Base-by-base conservation (phyloP, 352 stramenopile species). In the Pythium insidiosum region DNA sequence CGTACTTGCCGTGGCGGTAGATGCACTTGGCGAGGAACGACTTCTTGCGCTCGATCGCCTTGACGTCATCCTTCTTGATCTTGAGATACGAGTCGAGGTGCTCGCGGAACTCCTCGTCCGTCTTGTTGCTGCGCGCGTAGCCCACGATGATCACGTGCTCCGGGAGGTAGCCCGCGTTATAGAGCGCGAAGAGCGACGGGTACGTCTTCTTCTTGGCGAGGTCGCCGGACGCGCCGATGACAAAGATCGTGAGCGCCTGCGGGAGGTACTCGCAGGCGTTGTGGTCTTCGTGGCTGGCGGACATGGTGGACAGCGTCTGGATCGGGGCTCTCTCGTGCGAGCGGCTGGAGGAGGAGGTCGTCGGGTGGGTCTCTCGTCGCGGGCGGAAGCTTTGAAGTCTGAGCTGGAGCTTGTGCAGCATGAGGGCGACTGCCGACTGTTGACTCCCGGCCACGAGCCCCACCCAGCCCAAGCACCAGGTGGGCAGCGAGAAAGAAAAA, bases 151-250 rank as follows among this genome's bases (percentile, higher is more conserved):
- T 69, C 18, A 80, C 79, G 51, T 92, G 73, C 48, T 84, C 58
- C 0, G 83, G 84, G 44, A 96, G 65, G 59, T 90, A 91, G 11
- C 69, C 75, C 39, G 76, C 64, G 10, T 51, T 47, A 63, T 86
- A 96, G 23, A 96, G 68, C 18, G 82, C 68, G 52, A 95, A 96
- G 50, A 96, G 73, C 34, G 87, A 93, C 41, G 87, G 87, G 53
- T 94, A 96, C 43, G 87, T 96, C 62, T 95, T 95, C 66, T 92
- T 90, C 70, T 93, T 95, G 50, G 84, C 84, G 43, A 95, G 67
- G 51, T 95, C 83, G 40, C 84, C 84, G 11, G 84, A 94, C 1
- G 84, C 84, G 45, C 84, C 84, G 43, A 94, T 80, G 16, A 95
- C 83, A 47, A 95, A 88, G 39, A 95, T 63, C 22, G 73, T 88